Conservation (phyloP, 352 stramenopile genomes). For the Phytophthora megakarya region DNA sequence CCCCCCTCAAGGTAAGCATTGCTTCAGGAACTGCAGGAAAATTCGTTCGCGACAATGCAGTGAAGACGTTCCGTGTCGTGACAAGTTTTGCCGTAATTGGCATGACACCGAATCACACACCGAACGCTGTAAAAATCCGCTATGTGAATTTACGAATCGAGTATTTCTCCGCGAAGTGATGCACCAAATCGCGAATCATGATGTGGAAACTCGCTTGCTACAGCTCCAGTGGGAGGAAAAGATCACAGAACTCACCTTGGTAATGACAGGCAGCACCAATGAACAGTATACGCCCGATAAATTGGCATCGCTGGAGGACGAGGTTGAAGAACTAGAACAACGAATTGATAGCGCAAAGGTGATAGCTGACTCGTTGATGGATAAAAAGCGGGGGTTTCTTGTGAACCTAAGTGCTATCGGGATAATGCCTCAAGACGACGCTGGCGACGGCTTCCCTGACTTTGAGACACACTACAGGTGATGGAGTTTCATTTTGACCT, state of each 20-base stretch:
- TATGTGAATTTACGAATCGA: slow-evolving; percentile 68
- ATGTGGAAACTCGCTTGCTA: slow-evolving; percentile 22
- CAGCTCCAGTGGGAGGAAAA: slow-evolving; percentile 32
- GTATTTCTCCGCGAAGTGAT: slow-evolving; percentile 67
- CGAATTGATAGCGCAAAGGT: slow-evolving; percentile 52
- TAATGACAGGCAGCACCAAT: not conserved
- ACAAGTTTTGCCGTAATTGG: slow-evolving; percentile 64
- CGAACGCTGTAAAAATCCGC: slow-evolving; percentile 52
- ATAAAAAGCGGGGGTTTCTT: slow-evolving; percentile 45
- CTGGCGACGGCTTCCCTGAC: slow-evolving; percentile 49
- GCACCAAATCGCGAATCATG: slow-evolving; percentile 65
- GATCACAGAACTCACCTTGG: slow-evolving; percentile 19
- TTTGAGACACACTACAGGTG: slow-evolving; percentile 47
- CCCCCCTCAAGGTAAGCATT: slow-evolving; percentile 51
- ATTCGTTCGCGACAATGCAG: slow-evolving; percentile 58
- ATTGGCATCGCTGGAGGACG: slow-evolving; percentile 27
- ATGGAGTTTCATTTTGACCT: not conserved
- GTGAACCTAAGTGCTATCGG: slow-evolving; percentile 64
- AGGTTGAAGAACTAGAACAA: slow-evolving; percentile 58
- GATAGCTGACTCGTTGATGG: slow-evolving; percentile 43
- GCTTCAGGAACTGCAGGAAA: slow-evolving; percentile 47
- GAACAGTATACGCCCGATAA: slow-evolving; percentile 3
- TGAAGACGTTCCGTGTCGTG: slow-evolving; percentile 44
- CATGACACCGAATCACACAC: slow-evolving; percentile 69
- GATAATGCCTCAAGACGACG: slow-evolving; percentile 54